Evolutionary conservation across 805 yeast species (phyloP).

Genomic region (Ogataea kodamae): DNA sequence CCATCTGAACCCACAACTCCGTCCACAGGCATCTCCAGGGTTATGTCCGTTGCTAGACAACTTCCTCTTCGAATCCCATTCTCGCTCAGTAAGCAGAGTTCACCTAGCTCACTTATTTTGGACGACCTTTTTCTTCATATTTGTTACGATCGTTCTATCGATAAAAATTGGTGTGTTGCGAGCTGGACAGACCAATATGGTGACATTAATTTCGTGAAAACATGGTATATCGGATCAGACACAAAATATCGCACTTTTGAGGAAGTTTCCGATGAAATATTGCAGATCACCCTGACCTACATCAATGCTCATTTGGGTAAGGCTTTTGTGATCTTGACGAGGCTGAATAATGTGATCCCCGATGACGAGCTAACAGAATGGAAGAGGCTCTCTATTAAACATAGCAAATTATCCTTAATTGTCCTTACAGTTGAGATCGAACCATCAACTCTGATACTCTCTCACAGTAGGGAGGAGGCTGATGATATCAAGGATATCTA

Average conservation of each 20-base stretch:
- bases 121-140: conserved; percentile 80
- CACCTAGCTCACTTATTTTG: conserved; percentile 39
- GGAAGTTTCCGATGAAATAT: conserved; percentile 60
- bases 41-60: conserved; percentile 39
- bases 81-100: conserved; percentile 37
- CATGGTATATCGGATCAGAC: conserved; percentile 51
- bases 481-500: conserved; percentile 23
- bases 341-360: conserved; percentile 70
- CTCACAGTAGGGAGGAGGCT: conserved; percentile 21
- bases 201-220: conserved; percentile 51
- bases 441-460: conserved; percentile 42
- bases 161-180: conserved; percentile 79
- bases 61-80: conserved; percentile 43
- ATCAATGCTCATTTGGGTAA: conserved; percentile 45
- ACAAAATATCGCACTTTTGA: conserved; percentile 40
- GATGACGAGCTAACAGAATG: conserved; percentile 80
- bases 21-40: conserved; percentile 31
- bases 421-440: conserved; percentile 65
- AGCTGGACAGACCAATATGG: conserved; percentile 91
- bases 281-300: conserved; percentile 53
- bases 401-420: conserved; percentile 54
- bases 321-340: conserved; percentile 61
- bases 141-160: conserved; percentile 78
- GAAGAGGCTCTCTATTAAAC: conserved; percentile 64
- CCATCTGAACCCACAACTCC: conserved; percentile 27